These are phyloP conservation scores for Falciphora oryzae DNA, from an alignment of 2,329 filamentous ascomycete species.

Conservation along the genomic window DNA sequence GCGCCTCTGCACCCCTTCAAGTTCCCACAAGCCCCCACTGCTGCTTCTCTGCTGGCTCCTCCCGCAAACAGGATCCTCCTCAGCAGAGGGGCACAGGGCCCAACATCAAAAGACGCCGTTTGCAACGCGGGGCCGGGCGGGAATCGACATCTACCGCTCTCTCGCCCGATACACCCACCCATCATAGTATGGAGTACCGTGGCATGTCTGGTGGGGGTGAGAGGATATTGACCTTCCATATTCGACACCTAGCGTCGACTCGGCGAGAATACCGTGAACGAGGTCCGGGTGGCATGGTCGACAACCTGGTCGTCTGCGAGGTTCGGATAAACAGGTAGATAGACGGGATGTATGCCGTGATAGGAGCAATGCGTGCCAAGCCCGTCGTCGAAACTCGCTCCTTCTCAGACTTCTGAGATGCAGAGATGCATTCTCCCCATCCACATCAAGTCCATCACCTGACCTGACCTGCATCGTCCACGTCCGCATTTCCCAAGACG, in stretches of 20 bases:
- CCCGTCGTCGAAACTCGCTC: neutral
- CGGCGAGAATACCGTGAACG: neutral
- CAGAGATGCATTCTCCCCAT: neutral
- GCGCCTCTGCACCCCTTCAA: slow-evolving; percentile 17
- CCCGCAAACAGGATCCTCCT: neutral
- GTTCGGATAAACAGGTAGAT: neutral
- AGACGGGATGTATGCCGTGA: neutral
- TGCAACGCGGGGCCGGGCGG: no score
- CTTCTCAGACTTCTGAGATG: neutral
- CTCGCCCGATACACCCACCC: neutral
- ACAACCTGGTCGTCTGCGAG: neutral
- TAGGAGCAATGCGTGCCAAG: neutral
- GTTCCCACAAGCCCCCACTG: no score
- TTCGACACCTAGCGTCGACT: neutral
- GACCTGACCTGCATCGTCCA: neutral
- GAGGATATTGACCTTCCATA: neutral
- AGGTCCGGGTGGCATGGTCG: neutral
- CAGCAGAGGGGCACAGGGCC: neutral
- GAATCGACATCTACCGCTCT: neutral
- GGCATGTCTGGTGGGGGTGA: neutral
- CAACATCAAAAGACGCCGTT: neutral
- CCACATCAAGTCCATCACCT: neutral
- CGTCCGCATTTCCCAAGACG: neutral
- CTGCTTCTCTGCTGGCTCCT: neutral
- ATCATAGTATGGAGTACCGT: neutral